Evolutionary conservation across 2,329 filamentous ascomycete species (phyloP).

Genomic region (Calonectria montana): DNA sequence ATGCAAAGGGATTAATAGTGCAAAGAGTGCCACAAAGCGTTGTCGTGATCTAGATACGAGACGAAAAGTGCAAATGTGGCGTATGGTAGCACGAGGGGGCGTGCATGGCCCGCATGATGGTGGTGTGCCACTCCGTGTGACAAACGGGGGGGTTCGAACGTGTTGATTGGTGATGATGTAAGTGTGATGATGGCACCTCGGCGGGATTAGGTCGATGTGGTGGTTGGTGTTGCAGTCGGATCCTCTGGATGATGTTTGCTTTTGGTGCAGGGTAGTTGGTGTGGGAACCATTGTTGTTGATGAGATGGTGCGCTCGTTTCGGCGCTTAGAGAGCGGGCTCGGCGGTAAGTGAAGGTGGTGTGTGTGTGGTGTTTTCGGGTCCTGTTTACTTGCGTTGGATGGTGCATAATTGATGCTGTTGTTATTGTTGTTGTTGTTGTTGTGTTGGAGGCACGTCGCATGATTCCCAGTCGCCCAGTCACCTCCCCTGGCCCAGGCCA

Average conservation of each 20-base stretch:
- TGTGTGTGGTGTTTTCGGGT: neutral
- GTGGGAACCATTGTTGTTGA: neutral
- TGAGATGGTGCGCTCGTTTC: neutral
- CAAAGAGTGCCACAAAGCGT: neutral
- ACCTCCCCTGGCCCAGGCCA: neutral
- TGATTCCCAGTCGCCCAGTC: neutral
- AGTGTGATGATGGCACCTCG: neutral
- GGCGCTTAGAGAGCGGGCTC: neutral
- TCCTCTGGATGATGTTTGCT: neutral
- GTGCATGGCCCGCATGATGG: constrained; percentile 6
- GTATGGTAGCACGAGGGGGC: neutral
- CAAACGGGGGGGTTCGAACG: neutral
- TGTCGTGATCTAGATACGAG: neutral
- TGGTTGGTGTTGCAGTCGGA: neutral
- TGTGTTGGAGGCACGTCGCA: neutral
- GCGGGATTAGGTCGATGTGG: neutral
- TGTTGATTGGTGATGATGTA: constrained; percentile 7
- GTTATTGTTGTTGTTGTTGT: neutral
- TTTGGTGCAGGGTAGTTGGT: neutral
- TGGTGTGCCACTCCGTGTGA: neutral
- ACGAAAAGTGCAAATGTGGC: constrained; percentile 8
- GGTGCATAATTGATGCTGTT: neutral
- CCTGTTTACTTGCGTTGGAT: neutral
- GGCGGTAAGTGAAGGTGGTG: neutral
- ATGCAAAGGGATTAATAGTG: neutral